Conservation (phyloP, 192 early-diverging fungal genomes). For the Coemansia sp. region DNA sequence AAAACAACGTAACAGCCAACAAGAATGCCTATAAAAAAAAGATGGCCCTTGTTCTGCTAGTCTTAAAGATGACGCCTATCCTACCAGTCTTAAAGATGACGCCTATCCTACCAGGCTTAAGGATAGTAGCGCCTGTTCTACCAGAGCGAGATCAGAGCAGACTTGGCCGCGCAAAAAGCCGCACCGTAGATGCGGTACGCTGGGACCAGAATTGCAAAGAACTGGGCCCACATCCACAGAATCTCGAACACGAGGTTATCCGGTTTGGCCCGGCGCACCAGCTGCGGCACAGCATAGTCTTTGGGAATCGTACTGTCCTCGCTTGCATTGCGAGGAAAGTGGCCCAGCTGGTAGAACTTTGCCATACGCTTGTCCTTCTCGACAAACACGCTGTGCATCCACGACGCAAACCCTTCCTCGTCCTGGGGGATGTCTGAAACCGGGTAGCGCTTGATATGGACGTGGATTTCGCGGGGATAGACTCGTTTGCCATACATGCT, state of each 20-base stretch:
- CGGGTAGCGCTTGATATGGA: conserved; percentile 67
- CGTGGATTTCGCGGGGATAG: conserved; percentile 73
- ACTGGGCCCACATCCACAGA: conserved; percentile 39
- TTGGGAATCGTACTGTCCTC: conserved; percentile 33
- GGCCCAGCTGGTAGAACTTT: conserved; percentile 69
- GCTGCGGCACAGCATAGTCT: conserved; percentile 22
- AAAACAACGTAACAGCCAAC: too few relatives aligned
- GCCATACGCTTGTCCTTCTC: conserved; percentile 83
- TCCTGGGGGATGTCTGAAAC: conserved; percentile 62
- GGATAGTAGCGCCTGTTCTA: too few relatives aligned
- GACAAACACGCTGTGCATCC: conserved; percentile 70
- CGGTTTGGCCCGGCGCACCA: conserved; percentile 5
- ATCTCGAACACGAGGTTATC: conserved; percentile 18
- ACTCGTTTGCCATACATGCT: conserved; percentile 66
- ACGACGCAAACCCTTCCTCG: conserved; percentile 64
- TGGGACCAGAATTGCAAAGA: conserved; percentile 30
- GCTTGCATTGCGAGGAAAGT: conserved; percentile 52
- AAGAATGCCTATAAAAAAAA: neutral
- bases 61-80: neutral
- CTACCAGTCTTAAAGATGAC: neutral
- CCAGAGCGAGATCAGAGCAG: conserved; percentile 1
- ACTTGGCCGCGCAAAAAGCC: neutral
- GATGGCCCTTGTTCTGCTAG: neutral
- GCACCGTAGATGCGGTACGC: conserved; percentile 15
- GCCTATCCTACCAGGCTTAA: too few relatives aligned